Conservation (phyloP, 1,139 yeast species). For the Hansenula sp. region DNA sequence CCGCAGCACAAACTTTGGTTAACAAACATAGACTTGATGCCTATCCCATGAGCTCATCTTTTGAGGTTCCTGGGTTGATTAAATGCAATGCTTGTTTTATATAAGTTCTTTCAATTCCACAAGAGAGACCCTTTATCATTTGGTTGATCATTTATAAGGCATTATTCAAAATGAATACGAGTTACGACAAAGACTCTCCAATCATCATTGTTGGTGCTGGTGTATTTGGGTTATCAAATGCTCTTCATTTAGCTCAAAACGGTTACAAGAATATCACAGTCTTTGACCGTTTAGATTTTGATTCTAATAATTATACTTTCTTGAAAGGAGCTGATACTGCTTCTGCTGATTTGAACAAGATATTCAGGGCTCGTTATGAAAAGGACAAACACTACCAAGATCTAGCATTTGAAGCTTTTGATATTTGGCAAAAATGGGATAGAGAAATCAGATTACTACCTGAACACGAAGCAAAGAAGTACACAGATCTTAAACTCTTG, state of each 20-base stretch:
- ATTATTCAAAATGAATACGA: no score
- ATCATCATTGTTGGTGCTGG: slow-evolving; percentile 40
- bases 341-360: slow-evolving; percentile 37
- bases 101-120: no score
- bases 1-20: no score
- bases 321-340: slow-evolving; percentile 35
- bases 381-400: slow-evolving; percentile 32
- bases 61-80: no score
- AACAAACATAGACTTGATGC: no score
- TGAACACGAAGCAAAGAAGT: slow-evolving; percentile 19
- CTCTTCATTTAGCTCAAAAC: slow-evolving; percentile 28
- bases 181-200: no score
- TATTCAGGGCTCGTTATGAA: slow-evolving; percentile 36
- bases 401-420: slow-evolving; percentile 32
- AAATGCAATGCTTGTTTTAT: no score
- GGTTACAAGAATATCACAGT: slow-evolving; percentile 14
- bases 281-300: slow-evolving; percentile 29
- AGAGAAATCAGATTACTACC: slow-evolving; percentile 19
- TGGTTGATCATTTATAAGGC: no score
- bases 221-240: slow-evolving; percentile 41
- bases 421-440: slow-evolving; percentile 31
- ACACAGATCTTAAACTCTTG: slow-evolving; percentile 16
- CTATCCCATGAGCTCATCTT: no score
- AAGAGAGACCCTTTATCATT: no score
- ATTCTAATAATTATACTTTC: slow-evolving; percentile 21